Evolutionary conservation across 352 stramenopile species (phyloP), one percentile per base, ranked within the genome.

Genomic region (Globisporangium perplexum): DNA sequence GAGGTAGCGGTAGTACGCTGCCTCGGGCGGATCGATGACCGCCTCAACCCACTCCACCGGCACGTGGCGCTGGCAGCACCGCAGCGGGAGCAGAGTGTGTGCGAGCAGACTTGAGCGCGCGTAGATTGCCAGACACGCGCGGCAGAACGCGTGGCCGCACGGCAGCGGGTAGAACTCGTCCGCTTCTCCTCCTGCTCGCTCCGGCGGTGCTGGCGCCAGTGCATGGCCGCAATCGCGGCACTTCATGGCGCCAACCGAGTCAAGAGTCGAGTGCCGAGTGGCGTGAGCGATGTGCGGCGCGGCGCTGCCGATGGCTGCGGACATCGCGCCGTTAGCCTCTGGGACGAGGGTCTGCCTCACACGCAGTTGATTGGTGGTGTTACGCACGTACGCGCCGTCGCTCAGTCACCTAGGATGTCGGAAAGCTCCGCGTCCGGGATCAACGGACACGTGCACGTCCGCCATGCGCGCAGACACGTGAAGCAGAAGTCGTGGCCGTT

Each of bases 401-500:
- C 7, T 73, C 23, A 79, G 44, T 89, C 76, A 2, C 73, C 65
- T 20, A 91, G 59, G 54, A 88, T 88, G 17, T 43, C 23, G 33
- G 44, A 56, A 7, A 88, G 10, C 38, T 92, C 81, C 12, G 55
- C 45, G 17, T 86, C 66, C 0, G 78, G 78, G 47, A 92, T 86
- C 12, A 88, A 43, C 44, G 57, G 63, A 59, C 81, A 91, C 20
- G 62, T 36, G 55, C 81, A 91, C 12, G 63, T 68, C 5, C 69
- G 55, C 81, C 81, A 91, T 30, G 54, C 8, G 7, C 22, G 24
- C 36, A 92, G 54, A 26, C 81, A 89, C 26, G 76, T 86, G 54
- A 77, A 92, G 62, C 81, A 92, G 52, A 92, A 92, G 55, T 90
- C 59, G 60, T 90, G 78, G 2, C 77, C 78, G 42, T 82, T 77